Evolutionary conservation across 768 basidiomycete genomes (phyloP).

Genomic region (Mycena latifolia): DNA sequence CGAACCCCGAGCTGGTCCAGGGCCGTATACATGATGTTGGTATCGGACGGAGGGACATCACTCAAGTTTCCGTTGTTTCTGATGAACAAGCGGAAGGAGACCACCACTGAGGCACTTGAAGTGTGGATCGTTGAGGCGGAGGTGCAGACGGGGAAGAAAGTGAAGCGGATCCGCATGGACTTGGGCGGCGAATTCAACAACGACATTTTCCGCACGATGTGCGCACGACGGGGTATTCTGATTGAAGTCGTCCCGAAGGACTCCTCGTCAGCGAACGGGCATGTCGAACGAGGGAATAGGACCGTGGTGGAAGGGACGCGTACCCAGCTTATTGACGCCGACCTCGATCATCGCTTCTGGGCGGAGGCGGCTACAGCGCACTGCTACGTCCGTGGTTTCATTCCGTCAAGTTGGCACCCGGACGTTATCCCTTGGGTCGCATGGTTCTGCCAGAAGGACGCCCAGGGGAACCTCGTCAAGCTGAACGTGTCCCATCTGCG

Average conservation of each 20-base stretch:
- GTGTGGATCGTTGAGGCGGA: too few relatives aligned
- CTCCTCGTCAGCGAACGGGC: conserved; percentile 40
- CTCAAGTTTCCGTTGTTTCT: not conserved
- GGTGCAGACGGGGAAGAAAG: conserved; percentile 26
- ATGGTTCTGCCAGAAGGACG: not conserved
- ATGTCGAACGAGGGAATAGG: conserved; percentile 37
- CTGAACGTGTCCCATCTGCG: conserved; percentile 11
- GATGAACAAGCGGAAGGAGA: not conserved
- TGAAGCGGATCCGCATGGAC: conserved; percentile 36
- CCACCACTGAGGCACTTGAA: not conserved
- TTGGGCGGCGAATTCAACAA: conserved; percentile 42
- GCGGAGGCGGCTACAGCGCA: too few relatives aligned
- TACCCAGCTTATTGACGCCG: conserved; percentile 18
- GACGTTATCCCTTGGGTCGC: conserved; percentile 1
- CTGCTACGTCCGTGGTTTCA: not conserved
- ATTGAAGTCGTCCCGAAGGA: conserved; percentile 20
- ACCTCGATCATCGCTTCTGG: too few relatives aligned
- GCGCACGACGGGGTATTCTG: conserved; percentile 36
- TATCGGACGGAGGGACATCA: not conserved
- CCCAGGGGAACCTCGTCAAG: not conserved
- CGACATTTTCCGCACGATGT: conserved; percentile 33
- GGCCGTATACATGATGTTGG: not conserved
- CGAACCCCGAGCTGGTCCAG: not conserved
- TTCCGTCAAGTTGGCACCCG: not conserved
- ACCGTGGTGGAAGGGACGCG: too few relatives aligned